Conservation (phyloP, 2,329 filamentous ascomycete species). For the Colletotrichum eleusines region DNA sequence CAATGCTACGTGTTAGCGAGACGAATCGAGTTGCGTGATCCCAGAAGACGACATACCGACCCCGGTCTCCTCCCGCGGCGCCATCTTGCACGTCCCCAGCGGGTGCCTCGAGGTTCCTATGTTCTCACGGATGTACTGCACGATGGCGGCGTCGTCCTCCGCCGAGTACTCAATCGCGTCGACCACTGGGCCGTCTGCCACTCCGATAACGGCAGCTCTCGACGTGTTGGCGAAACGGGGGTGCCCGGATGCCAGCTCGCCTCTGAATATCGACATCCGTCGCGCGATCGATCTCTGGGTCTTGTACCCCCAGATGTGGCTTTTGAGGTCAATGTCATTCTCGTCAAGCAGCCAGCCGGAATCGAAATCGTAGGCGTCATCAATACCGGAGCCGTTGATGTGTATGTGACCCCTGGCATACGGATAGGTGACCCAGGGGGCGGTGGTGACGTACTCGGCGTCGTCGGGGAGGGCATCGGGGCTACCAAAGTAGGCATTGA, state of each 20-base stretch:
- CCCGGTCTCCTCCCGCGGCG: conserved; percentile 52
- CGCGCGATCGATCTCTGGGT: conserved; percentile 70
- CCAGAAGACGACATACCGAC: conserved; percentile 45
- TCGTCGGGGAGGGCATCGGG: conserved; percentile 49
- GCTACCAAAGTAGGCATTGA: conserved; percentile 49
- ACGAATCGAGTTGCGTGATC: background rate
- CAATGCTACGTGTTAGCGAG: background rate
- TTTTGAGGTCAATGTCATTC: conserved; percentile 67
- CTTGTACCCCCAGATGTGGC: conserved; percentile 75
- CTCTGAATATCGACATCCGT: conserved; percentile 65
- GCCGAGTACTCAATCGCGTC: conserved; percentile 59
- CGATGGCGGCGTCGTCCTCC: conserved; percentile 64
- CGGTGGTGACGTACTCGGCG: conserved; percentile 63
- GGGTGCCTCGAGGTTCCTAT: conserved; percentile 60
- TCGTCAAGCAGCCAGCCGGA: conserved; percentile 63
- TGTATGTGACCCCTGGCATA: conserved; percentile 71
- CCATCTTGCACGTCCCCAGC: conserved; percentile 61
- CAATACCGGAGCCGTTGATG: conserved; percentile 54
- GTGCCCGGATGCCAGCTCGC: conserved; percentile 58
- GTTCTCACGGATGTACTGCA: conserved; percentile 57
- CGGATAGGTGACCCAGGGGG: conserved; percentile 68
- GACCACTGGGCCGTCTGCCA: conserved; percentile 52
- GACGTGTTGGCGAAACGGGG: conserved; percentile 58
- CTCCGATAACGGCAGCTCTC: conserved; percentile 61
- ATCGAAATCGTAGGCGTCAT: conserved; percentile 61